Percentiles rank a stretch among this genome's conserved stretches.
phyloP scores from a whole-genome alignment of 148 eudicot genomes.

The Salicornia ramosissima region DNA sequence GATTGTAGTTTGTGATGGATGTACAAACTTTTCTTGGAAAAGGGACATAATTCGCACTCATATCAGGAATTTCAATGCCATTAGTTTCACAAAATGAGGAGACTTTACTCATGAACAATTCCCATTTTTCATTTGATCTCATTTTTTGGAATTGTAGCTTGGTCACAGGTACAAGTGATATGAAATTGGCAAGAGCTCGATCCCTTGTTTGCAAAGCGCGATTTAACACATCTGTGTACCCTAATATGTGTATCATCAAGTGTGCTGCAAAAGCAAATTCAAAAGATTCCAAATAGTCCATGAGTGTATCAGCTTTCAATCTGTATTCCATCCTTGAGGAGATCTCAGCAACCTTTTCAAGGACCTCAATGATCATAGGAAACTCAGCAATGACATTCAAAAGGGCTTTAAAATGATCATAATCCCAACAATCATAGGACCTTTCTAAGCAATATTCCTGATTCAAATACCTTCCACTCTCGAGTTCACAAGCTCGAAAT shows the following conservation, averaged over 20 bases:
- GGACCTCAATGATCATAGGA: not conserved
- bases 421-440: slow-evolving; percentile 1
- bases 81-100: not conserved
- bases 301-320: not conserved
- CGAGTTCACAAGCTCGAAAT: not conserved
- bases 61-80: slow-evolving; percentile 3
- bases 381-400: not conserved
- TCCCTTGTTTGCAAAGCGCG: slow-evolving; percentile 3
- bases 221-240: slow-evolving; percentile 1
- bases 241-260: slow-evolving; percentile 1
- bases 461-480: not conserved
- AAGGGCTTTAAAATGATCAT: not conserved
- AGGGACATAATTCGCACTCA: not conserved
- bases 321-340: not conserved
- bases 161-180: not conserved
- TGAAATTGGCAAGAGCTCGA: not conserved
- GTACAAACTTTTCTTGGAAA: not conserved
- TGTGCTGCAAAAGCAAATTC: slow-evolving; percentile 6
- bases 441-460: not conserved
- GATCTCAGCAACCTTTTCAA: not conserved
- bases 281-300: slow-evolving; percentile 3
- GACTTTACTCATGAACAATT: not conserved
- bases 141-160: not conserved
- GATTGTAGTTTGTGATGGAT: not conserved
- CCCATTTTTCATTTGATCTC: slow-evolving; percentile 7